These are phyloP conservation scores for Hysterangium stoloniferum DNA, from an alignment of 768 basidiomycete species.

Conservation along the genomic window DNA sequence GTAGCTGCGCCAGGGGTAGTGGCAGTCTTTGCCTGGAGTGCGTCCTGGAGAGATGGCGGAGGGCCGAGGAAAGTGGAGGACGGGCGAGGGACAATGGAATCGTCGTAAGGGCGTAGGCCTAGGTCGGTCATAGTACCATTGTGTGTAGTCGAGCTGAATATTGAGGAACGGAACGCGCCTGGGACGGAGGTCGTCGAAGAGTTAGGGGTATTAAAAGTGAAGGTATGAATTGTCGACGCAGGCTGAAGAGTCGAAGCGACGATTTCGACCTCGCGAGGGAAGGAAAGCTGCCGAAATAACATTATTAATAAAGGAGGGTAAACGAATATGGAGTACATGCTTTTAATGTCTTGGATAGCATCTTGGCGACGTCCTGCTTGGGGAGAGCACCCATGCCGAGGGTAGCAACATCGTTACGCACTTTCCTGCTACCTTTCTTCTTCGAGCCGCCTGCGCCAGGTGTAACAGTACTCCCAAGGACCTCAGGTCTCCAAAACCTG, in stretches of 20 bases:
- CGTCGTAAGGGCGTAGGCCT: constrained; percentile 69
- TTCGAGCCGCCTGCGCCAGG: constrained; percentile 71
- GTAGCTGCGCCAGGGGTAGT: constrained; percentile 15
- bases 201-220: constrained; percentile 80
- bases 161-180: constrained; percentile 53
- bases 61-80: constrained; percentile 77
- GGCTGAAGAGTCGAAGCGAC: constrained; percentile 94
- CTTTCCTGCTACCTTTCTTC: constrained; percentile 65
- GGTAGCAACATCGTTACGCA: constrained; percentile 7
- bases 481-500: constrained; percentile 88
- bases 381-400: constrained; percentile 66
- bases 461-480: constrained; percentile 80
- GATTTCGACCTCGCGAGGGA: constrained; percentile 87
- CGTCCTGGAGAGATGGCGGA: constrained; percentile 42
- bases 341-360: constrained; percentile 88
- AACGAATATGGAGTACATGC: constrained; percentile 29
- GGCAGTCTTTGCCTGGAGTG: constrained; percentile 23
- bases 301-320: not conserved
- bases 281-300: constrained; percentile 56
- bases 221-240: constrained; percentile 85
- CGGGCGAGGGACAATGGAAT: constrained; percentile 66
- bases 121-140: constrained; percentile 30
- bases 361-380: constrained; percentile 83
- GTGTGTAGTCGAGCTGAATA: constrained; percentile 48
- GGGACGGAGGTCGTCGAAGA: constrained; percentile 68